Percentiles rank a stretch among this genome's conserved stretches.
phyloP scores from a whole-genome alignment of 306 rosid species.

The Dalbergia oliveri region DNA sequence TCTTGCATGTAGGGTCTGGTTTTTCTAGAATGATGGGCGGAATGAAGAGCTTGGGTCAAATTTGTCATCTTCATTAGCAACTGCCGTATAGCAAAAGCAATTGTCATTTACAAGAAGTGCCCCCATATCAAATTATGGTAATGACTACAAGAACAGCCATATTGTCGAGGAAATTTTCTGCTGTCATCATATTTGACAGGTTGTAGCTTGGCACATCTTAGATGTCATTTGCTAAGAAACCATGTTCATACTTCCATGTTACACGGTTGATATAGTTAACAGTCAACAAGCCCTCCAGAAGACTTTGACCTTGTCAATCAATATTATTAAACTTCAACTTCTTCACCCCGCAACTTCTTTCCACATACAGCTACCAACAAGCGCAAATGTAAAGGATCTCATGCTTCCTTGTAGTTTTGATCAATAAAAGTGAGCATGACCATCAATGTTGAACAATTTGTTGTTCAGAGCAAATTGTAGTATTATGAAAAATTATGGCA shows the following conservation, averaged over 20 bases:
- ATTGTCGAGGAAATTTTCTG: slow-evolving; percentile 27
- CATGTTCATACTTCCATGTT: slow-evolving; percentile 1
- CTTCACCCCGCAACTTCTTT: background rate
- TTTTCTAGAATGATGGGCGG: background rate
- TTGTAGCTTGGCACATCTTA: slow-evolving; percentile 20
- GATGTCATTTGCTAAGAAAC: slow-evolving; percentile 23
- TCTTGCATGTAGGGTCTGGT: background rate
- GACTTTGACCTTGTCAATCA: slow-evolving; percentile 47
- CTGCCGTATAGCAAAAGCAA: slow-evolving; percentile 24
- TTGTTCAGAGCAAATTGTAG: background rate
- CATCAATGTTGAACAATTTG: background rate
- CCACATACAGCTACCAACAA: background rate
- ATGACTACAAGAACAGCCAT: background rate
- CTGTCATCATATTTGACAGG: slow-evolving; percentile 25
- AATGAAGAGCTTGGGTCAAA: slow-evolving; percentile 21
- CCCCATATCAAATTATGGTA: background rate
- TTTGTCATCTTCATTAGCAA: slow-evolving; percentile 9
- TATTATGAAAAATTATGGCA: background rate
- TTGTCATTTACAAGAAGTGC: background rate
- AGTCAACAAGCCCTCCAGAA: background rate
- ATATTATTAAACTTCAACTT: slow-evolving; percentile 6
- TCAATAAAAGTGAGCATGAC: slow-evolving; percentile 11
- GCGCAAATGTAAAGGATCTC: background rate
- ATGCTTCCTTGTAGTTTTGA: background rate
- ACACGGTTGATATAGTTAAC: background rate